A percentile compares a stretch with the other conserved stretches of the same genome.
Conservation (phyloP, 2,329 filamentous ascomycete species). For the Fusarium compactum region DNA sequence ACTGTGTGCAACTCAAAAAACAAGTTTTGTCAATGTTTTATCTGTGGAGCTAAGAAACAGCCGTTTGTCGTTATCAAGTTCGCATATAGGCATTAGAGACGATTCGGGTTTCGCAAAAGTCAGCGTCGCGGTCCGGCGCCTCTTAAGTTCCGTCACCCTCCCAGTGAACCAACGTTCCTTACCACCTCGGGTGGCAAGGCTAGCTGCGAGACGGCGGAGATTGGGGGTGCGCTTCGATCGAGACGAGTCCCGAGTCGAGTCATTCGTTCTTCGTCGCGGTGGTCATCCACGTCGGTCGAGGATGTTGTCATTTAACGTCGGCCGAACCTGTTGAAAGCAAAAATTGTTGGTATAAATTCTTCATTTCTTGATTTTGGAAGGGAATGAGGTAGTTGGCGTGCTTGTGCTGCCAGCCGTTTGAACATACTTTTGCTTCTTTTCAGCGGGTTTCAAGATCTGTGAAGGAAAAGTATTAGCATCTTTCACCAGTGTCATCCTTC, state of each 20-base stretch:
- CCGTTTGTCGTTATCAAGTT: conserved; percentile 57
- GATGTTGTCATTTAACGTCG: conserved; percentile 76
- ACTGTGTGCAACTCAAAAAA: conserved; percentile 47
- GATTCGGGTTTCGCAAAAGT: conserved; percentile 50
- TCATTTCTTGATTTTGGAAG: conserved; percentile 42
- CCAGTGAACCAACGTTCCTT: conserved; percentile 48
- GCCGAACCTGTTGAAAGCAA: conserved; percentile 90
- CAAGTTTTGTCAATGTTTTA: conserved; percentile 53
- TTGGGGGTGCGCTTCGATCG: conserved; percentile 42
- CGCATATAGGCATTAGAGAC: conserved; percentile 55
- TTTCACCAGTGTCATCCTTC: neutral
- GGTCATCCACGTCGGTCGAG: conserved; percentile 44
- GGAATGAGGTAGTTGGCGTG: conserved; percentile 45
- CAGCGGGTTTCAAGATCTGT: conserved; percentile 97
- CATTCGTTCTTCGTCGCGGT: conserved; percentile 42
- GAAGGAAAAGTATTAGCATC: conserved; percentile 18
- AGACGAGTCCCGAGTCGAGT: conserved; percentile 42
- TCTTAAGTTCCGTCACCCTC: conserved; percentile 47
- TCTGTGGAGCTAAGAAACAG: conserved; percentile 59
- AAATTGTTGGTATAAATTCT: conserved; percentile 69
- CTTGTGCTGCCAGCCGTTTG: conserved; percentile 73
- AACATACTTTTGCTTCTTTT: conserved; percentile 99
- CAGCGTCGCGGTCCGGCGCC: conserved; percentile 45
- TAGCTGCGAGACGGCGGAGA: conserved; percentile 49
- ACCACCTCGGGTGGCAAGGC: conserved; percentile 47